A percentile compares a stretch with the other conserved stretches of the same genome.
Conservation (phyloP, 768 basidiomycete genomes). For the Phanerochaete sordida region DNA sequence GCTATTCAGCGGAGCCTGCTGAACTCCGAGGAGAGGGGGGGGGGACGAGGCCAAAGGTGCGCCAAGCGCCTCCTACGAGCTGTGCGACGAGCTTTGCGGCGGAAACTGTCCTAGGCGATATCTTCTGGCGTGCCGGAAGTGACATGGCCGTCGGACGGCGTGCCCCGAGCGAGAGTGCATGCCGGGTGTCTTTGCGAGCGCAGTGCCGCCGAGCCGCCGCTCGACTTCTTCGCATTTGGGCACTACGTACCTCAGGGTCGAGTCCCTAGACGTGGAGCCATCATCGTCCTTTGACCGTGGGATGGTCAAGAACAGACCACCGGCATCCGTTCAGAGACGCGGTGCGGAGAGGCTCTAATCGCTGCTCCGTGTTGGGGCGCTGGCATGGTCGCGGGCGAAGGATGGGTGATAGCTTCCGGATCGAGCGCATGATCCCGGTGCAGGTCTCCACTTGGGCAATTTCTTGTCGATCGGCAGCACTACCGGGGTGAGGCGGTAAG, state of each 20-base stretch:
- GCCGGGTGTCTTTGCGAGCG: neutral
- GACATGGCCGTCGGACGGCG: neutral
- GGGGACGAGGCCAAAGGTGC: neutral
- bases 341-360: neutral
- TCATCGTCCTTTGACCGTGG: neutral
- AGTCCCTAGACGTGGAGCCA: neutral
- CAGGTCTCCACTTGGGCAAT: neutral
- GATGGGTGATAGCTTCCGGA: neutral
- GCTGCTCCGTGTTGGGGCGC: neutral
- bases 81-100: neutral
- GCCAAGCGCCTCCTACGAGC: neutral
- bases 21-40: neutral
- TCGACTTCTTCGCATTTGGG: neutral
- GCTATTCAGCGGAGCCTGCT: neutral
- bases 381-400: neutral
- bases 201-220: neutral
- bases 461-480: slow-evolving; percentile 12
- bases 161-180: neutral
- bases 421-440: neutral
- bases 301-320: neutral
- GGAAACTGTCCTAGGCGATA: neutral
- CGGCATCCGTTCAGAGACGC: neutral
- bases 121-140: neutral
- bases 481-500: neutral
- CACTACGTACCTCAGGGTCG: neutral